Percentiles rank a stretch among this genome's conserved stretches.
Conservation (phyloP, 1,139 yeast species). For the Zygosaccharomyces sapae region DNA sequence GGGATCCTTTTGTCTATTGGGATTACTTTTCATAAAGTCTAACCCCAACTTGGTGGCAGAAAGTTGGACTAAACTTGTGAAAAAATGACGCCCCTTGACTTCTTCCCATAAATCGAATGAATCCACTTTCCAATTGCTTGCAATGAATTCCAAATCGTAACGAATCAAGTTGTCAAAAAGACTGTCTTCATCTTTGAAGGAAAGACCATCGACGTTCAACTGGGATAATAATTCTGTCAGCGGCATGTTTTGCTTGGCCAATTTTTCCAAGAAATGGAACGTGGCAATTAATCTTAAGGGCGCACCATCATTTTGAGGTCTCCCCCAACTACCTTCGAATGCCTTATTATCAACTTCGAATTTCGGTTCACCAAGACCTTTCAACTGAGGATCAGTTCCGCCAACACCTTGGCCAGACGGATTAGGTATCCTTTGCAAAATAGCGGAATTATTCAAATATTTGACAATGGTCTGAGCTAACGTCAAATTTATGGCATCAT, state of each 20-base stretch:
- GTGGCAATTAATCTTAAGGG: slow-evolving; percentile 71
- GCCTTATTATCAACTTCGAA: slow-evolving; percentile 62
- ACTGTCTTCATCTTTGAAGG: slow-evolving; percentile 24
- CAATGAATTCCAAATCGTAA: slow-evolving; percentile 67
- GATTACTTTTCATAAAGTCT: slow-evolving; percentile 39
- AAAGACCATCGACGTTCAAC: slow-evolving; percentile 18
- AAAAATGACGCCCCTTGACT: slow-evolving; percentile 66
- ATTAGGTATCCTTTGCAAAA: slow-evolving; percentile 62
- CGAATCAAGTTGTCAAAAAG: slow-evolving; percentile 54
- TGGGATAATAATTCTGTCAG: slow-evolving; percentile 27
- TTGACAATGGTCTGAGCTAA: slow-evolving; percentile 33
- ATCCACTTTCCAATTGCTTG: slow-evolving; percentile 55
- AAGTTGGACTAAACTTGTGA: slow-evolving; percentile 71
- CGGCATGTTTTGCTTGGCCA: slow-evolving; percentile 37
- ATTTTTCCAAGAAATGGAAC: slow-evolving; percentile 49
- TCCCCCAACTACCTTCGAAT: slow-evolving; percentile 73
- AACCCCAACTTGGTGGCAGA: slow-evolving; percentile 63
- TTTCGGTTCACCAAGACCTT: slow-evolving; percentile 87
- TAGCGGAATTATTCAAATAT: slow-evolving; percentile 55
- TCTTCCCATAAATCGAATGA: slow-evolving; percentile 97
- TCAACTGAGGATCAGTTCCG: slow-evolving; percentile 32
- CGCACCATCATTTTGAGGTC: slow-evolving; percentile 97
- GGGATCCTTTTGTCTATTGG: slow-evolving; percentile 6
- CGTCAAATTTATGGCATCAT: slow-evolving; percentile 34
- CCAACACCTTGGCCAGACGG: slow-evolving; percentile 58